phyloP scores from a whole-genome alignment of 164 flowering plant species.

The Stephania cephalantha region DNA sequence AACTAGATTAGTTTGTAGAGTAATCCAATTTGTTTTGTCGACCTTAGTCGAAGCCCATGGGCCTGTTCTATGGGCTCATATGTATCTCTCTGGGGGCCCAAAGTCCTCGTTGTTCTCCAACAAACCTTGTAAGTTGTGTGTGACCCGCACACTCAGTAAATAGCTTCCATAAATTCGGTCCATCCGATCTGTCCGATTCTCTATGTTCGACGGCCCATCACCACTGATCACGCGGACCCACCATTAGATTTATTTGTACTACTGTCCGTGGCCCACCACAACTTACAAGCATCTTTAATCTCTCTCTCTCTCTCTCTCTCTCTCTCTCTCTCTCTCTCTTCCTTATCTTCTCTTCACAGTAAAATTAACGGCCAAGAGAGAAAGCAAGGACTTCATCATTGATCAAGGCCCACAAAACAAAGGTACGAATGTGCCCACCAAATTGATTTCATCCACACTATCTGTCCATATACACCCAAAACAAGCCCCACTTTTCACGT shows the following conservation, averaged over 20 bases:
- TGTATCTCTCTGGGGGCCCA: not conserved
- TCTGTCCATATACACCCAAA: not conserved
- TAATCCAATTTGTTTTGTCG: too few species aligned
- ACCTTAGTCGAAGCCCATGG: too few species aligned
- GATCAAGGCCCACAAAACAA: too few species aligned
- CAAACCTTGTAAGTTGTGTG: not conserved
- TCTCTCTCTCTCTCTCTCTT: not conserved
- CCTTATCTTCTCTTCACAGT: too few species aligned
- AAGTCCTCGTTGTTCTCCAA: not conserved
- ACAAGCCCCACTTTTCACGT: not conserved
- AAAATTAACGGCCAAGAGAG: too few species aligned
- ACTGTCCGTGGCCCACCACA: not conserved
- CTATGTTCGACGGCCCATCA: not conserved
- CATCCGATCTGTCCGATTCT: not conserved
- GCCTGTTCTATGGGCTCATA: not conserved
- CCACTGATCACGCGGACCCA: not conserved
- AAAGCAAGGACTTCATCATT: too few species aligned
- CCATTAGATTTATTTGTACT: not conserved
- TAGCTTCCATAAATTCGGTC: not conserved
- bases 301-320: not conserved
- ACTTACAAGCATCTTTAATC: not conserved
- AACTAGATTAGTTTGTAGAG: too few species aligned
- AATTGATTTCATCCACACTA: not conserved
- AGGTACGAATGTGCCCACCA: not conserved
- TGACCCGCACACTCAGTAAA: not conserved